Base-by-base conservation (phyloP, 148 eudicot genomes). In the Rheum nobile region DNA sequence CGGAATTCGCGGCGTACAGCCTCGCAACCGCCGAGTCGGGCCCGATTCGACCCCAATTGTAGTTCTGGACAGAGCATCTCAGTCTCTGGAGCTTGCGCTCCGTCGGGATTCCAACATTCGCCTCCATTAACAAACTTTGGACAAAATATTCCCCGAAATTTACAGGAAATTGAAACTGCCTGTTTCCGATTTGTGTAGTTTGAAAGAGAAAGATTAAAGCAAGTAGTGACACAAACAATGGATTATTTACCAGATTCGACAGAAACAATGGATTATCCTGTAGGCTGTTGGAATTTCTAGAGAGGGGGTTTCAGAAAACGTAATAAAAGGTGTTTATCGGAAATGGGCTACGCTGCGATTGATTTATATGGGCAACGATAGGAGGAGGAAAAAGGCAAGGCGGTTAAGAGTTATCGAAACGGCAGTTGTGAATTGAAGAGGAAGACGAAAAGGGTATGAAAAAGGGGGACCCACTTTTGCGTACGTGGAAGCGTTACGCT, bases 11-110 rank as follows among this genome's bases (percentile, higher is more conserved):
- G 16, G 82, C 50, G 71, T 75, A 85, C 38, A 95, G 75, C 42
- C 87, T 82, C 35, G 87, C 90, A 31, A 88, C 98, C 8, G 77
- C 65, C 8, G 97, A 84, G 44, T 95, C 82, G 6, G 37, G 4
- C 14, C 93, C 97, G 37, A 77, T 71, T 75, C 83, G 79, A 1
- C 98, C 98, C 98, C 98, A 95, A 76, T 87, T 90, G 77, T 95
- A 90, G 65, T 80, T 83, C 82, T 87, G 82, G 0, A 95, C 98
- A 4, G 89, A 78, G 74, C 98, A 91, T 73, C 80, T 82, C 52
- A 91, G 85, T 47, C 80, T 91, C 57, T 78, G 76, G 21, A 89
- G 72, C 39, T 48, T 80, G 39, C 72, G 74, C 4, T 75, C 74
- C 29, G 48, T 38, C 65, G 75, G 59, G 16, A 76, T 72, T 38